A percentile compares a stretch with the other conserved stretches of the same genome.
phyloP scores from a whole-genome alignment of 176 grass and related monocot genomes.

The Carex parvula region DNA sequence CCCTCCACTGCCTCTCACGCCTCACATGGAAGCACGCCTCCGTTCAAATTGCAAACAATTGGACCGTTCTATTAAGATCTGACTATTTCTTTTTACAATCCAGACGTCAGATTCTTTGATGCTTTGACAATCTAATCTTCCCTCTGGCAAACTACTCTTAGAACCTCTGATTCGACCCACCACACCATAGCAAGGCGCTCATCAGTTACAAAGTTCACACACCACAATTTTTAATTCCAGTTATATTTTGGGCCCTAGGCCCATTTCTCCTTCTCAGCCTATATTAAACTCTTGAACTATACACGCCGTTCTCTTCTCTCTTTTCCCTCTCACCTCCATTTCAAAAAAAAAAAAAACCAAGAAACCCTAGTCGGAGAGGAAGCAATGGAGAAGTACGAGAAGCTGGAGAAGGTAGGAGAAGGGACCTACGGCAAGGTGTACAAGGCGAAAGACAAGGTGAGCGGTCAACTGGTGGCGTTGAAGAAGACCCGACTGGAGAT shows the following conservation, averaged over 20 bases:
- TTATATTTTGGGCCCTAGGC: neutral
- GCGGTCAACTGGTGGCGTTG: constrained; percentile 44
- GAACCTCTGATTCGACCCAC: neutral
- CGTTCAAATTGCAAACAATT: neutral
- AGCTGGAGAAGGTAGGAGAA: constrained; percentile 89
- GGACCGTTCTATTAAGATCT: neutral
- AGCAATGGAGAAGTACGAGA: constrained; percentile 93
- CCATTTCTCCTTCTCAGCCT: constrained; percentile 28
- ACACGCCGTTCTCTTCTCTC: neutral
- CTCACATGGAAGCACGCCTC: neutral
- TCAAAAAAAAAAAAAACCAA: neutral
- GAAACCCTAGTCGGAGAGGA: constrained; percentile 28
- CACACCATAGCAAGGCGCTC: neutral
- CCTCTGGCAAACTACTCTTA: neutral
- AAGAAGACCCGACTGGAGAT: constrained; percentile 96
- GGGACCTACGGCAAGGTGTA: constrained; percentile 56
- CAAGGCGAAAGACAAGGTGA: constrained; percentile 46
- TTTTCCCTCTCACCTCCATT: neutral
- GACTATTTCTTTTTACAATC: neutral
- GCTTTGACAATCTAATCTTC: neutral
- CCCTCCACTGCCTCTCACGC: too few species aligned
- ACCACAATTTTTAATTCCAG: neutral
- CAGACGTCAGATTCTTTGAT: neutral
- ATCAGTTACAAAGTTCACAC: neutral
- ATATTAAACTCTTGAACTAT: neutral